phyloP scores from a whole-genome alignment of 352 stramenopile species.

The Phytophthora pistaciae region DNA sequence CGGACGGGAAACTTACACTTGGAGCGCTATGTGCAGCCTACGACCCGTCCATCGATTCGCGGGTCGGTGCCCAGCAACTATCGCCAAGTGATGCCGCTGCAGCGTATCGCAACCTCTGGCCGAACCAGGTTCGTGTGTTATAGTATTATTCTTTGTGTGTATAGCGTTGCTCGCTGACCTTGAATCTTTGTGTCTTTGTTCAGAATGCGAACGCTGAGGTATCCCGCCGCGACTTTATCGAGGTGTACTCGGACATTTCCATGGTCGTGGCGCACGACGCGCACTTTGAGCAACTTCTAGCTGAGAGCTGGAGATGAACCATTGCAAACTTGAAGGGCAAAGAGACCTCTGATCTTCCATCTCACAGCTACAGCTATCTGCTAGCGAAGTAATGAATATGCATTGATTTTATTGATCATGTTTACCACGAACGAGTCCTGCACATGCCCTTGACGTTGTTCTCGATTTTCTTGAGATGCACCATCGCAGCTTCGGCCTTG shows the following conservation, averaged over 20 bases:
- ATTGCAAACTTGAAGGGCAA: background rate
- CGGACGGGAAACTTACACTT: conserved; percentile 58
- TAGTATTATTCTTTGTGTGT: background rate
- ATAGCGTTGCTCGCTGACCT: conserved; percentile 1
- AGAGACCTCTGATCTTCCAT: background rate
- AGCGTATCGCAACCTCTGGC: conserved; percentile 65
- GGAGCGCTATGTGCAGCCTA: conserved; percentile 52
- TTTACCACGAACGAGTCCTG: conserved; percentile 10
- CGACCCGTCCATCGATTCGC: conserved; percentile 68
- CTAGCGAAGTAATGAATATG: conserved; percentile 18
- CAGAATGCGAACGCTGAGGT: conserved; percentile 44
- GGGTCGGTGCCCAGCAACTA: conserved; percentile 54
- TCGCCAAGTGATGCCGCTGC: conserved; percentile 36
- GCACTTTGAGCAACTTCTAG: conserved; percentile 74
- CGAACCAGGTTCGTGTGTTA: conserved; percentile 26
- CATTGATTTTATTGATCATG: conserved; percentile 6
- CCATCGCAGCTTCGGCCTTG: conserved; percentile 53
- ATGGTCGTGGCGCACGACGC: conserved; percentile 61
- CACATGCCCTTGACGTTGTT: conserved; percentile 35
- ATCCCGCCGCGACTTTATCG: conserved; percentile 64
- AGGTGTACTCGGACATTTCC: conserved; percentile 81
- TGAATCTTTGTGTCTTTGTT: background rate
- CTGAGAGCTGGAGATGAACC: conserved; percentile 74
- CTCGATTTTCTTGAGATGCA: conserved; percentile 57
- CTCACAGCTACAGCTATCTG: background rate